Base-by-base conservation (phyloP, 805 yeast species). In the Starmerella powellii region DNA sequence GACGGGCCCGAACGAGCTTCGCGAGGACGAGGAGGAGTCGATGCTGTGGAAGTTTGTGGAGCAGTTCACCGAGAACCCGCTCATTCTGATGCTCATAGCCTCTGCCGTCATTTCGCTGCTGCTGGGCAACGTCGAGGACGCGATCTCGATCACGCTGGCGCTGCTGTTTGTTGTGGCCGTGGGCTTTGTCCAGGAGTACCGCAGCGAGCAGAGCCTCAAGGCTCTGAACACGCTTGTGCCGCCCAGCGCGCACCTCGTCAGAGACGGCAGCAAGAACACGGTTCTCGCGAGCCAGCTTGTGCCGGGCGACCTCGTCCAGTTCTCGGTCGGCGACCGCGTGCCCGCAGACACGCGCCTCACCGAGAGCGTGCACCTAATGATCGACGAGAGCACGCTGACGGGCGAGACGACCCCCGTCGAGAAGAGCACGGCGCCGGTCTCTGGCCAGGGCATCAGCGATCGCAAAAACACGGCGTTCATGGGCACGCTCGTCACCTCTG, bases 401-500 rank as follows among this genome's bases (percentile, higher is more conserved):
- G 99, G 99, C 47, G 99, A 91, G 63, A 84, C 84, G 41, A 73
- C 78, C 31, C 96, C 97, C 0, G 93, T 84, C 6, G 72, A 70
- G 49, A 91, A 91, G 56, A 58, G 63, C 3, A 59, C 67, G 3
- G 76, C 71, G 2, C 61, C 71, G 1, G 65, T 79, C 3, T 54
- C 50, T 13, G 56, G 56, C 12, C 26, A 8, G 5, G 39, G 42
- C 26, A 37, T 46, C 37, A 19, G 34, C 23, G 81, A 79, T 42
- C 76, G 96, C 56, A 64, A 66, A 16, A 76, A 78, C 45, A 81
- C 86, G 48, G 97, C 94, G 2, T 88, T 74, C 59, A 91, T 91
- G 98, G 98, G 99, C 40, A 91, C 99, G 2, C 68, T 91, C 53
- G 97, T 91, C 5, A 77, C 95, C 54, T 94, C 85, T 58, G 99